These are phyloP conservation scores for Hypoxylon sp. DNA, from an alignment of 2,329 filamentous ascomycete genomes.

Conservation along the genomic window DNA sequence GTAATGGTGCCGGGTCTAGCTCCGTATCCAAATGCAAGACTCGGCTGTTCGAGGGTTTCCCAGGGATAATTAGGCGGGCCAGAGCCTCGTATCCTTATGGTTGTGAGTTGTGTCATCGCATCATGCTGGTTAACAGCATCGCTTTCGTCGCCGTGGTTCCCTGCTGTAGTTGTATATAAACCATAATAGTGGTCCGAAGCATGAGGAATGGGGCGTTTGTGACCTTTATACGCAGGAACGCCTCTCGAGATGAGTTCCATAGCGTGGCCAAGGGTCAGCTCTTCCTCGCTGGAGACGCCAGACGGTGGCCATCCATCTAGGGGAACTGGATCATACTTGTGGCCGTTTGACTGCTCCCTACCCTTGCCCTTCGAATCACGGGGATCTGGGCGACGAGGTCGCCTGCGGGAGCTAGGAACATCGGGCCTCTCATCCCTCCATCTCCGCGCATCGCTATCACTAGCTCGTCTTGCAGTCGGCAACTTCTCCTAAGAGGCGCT, in stretches of 20 bases:
- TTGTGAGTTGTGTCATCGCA: slow-evolving; percentile 72
- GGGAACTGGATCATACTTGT: slow-evolving; percentile 54
- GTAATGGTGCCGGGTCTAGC: slow-evolving; percentile 78
- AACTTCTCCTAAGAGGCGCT: slow-evolving; percentile 50
- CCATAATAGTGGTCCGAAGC: slow-evolving; percentile 69
- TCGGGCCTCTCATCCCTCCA: slow-evolving; percentile 45
- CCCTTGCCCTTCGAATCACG: slow-evolving; percentile 59
- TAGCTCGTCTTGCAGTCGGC: slow-evolving; percentile 52
- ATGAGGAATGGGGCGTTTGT: slow-evolving; percentile 68
- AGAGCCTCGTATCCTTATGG: slow-evolving; percentile 63
- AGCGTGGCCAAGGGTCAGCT: slow-evolving; percentile 68
- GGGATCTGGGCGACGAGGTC: slow-evolving; percentile 60
- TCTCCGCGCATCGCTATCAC: slow-evolving; percentile 55
- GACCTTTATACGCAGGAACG: slow-evolving; percentile 69
- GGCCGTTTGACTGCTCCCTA: slow-evolving; percentile 54
- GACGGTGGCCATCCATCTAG: slow-evolving; percentile 71
- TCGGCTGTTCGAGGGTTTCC: slow-evolving; percentile 82
- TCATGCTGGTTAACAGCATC: slow-evolving; percentile 67
- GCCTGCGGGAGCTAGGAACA: slow-evolving; percentile 56
- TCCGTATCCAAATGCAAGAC: slow-evolving; percentile 77
- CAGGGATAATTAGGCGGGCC: slow-evolving; percentile 66
- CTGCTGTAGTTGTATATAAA: slow-evolving; percentile 67
- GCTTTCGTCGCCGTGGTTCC: slow-evolving; percentile 57
- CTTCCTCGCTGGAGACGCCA: slow-evolving; percentile 63
- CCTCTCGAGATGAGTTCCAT: slow-evolving; percentile 72